Base-by-base conservation (phyloP, 495 filamentous ascomycete genomes). In the Coniosporium apollinis region DNA sequence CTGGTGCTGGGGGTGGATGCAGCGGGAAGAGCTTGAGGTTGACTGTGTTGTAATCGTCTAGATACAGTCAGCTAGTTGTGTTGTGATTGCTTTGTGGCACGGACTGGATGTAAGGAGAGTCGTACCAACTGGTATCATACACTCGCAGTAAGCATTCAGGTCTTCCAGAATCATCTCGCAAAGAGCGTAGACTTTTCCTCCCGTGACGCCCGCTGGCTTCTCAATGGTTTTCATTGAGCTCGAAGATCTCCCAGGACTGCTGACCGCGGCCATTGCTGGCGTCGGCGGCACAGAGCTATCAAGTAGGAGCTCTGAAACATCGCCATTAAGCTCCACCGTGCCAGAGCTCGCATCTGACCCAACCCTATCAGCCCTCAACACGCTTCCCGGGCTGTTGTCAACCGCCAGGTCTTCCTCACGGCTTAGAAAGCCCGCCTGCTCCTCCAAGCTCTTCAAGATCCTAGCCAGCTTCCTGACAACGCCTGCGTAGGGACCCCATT, bases 61-160 rank as follows among this genome's bases (percentile, higher is more conserved):
- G 17, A 33, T 18, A 22, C 2, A 20, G 13, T 33, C 15, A 22
- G 28, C 26, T 35, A 28, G 6, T 10, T 4, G 29, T 19, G 1
- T 22, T n/a, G 11, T 16, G 7, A 34, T 11, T 17, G 5, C 5
- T 28, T 13, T 5, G 18, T 29, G 7, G 13, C 30, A 7, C 26
- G n/a, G 16, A 37, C 11, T 21, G n/a, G 4, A 6, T 13, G 8
- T 4, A 13, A 45, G 52, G 10, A 50, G 39, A 20, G 37, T 19
- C 66, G 21, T 57, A 83, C 78, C 77, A 47, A 93, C 82, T 1
- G 86, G 82, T 45, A 93, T 89, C 86, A 94, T 86, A 69, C 83
- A 92, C 60, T 97, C 89, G 47, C 78, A 82, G 45, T 96, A 97
- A 49, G 91, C 92, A 51, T 96, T 96, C 36, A 97, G 56, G 47